Base-by-base conservation (phyloP, 306 rosid species). In the Corylus heterophylla region DNA sequence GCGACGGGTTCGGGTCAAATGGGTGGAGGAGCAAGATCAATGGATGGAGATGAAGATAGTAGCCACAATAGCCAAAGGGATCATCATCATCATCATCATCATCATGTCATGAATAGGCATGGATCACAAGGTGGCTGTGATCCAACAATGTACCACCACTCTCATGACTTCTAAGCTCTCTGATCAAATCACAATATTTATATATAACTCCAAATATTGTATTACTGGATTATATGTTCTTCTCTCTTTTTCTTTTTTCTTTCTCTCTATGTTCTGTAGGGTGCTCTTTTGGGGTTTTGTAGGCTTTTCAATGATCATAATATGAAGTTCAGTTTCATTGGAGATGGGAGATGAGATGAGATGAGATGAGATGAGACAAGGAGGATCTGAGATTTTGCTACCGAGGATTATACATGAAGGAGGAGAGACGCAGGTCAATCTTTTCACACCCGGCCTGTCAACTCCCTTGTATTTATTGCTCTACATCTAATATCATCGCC, bases 371-470 rank as follows among this genome's bases (percentile, higher is more conserved):
- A 54, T 9, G 71, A 81, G 75, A 75, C 75, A 73, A 70, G 80
- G 80, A 77, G 83, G 81, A 80, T 81, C 82, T 74, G 80, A 78
- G 80, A 47, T 49, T 61, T 58, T 50, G 78, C 70, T 5, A 56
- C 55, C 22, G 55, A 74, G 62, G 76, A 39, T 29, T 8, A 39
- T 27, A 35, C 45, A 37, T 81, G 68, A 79, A 79, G 80, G 85
- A 86, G 85, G 89, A 78, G 74, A 84, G 86, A 85, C 83, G 47
- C 89, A 87, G 90, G 90, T 88, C 94, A 90, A 90, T 86, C 88
- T 89, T 87, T 87, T 88, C 78, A 85, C 83, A 61, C 79, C 58
- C 12, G 79, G 80, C 82, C 81, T 82, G 89, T 90, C 92, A 82
- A 82, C 75, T 89, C 85, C 79, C 81, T 90, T 87, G 81, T 87